These are phyloP conservation scores for Stereocaulon alpinum DNA, from an alignment of 495 filamentous ascomycete species.

Conservation along the genomic window DNA sequence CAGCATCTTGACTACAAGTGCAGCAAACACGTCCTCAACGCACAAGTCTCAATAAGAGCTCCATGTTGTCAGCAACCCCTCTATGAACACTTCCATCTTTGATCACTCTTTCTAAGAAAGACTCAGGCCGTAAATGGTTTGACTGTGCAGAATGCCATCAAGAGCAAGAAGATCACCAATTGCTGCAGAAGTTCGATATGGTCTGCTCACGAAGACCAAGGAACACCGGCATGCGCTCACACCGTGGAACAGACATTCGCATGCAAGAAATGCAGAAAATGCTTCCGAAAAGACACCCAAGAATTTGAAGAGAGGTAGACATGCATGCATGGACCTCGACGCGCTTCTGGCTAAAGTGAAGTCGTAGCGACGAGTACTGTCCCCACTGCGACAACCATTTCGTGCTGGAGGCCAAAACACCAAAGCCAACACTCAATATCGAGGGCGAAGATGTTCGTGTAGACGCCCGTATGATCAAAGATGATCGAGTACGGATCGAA, in stretches of 20 bases:
- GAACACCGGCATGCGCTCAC: background rate
- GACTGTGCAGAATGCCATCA: conserved; percentile 94
- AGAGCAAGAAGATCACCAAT: conserved; percentile 64
- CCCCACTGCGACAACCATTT: conserved; percentile 99
- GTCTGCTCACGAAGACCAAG: conserved; percentile 27
- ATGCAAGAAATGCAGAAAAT: conserved; percentile 98
- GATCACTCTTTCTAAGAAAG: conserved; percentile 1
- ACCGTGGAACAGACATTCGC: conserved; percentile 50
- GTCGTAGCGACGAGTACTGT: conserved; percentile 83
- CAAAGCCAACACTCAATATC: conserved; percentile 67
- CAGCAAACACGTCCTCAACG: conserved; percentile 96
- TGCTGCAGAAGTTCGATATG: conserved; percentile 77
- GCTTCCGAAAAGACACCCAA: conserved; percentile 82
- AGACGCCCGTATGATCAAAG: conserved; percentile 85
- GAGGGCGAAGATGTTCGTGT: conserved; percentile 83
- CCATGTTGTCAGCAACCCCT: conserved; percentile 65
- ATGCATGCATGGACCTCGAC: background rate
- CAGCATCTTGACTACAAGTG: background rate
- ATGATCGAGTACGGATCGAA: conserved; percentile 65
- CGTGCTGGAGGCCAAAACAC: conserved; percentile 75
- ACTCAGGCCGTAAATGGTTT: conserved; percentile 85
- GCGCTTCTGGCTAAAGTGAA: background rate
- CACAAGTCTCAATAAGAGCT: conserved; percentile 90
- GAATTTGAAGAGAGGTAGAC: conserved; percentile 79
- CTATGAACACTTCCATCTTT: background rate